Percentiles rank a stretch among this genome's conserved stretches.
Evolutionary conservation across 352 stramenopile genomes (phyloP).

Genomic region (Pilasporangium apinafurcum): DNA sequence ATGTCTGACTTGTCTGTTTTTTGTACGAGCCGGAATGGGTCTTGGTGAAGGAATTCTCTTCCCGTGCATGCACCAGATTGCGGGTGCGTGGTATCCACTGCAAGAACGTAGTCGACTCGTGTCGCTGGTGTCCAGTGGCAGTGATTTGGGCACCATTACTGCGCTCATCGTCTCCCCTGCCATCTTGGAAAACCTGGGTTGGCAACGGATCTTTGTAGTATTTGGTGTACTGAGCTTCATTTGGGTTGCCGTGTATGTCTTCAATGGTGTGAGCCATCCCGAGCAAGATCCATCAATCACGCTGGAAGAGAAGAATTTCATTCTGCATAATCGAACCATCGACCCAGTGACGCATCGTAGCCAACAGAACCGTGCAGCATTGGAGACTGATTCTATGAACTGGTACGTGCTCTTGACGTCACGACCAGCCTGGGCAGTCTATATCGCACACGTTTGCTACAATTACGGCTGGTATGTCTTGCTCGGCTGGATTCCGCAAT

Average conservation of each 20-base stretch:
- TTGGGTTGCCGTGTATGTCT: slow-evolving; percentile 58
- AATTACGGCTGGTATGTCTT: slow-evolving; percentile 89
- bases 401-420: slow-evolving; percentile 63
- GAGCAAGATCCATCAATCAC: slow-evolving; percentile 62
- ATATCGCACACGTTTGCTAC: slow-evolving; percentile 81
- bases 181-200: slow-evolving; percentile 55
- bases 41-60: slow-evolving; percentile 85
- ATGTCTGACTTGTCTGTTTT: slow-evolving; percentile 60
- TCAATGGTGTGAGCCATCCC: slow-evolving; percentile 56
- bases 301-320: slow-evolving; percentile 47
- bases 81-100: slow-evolving; percentile 76
- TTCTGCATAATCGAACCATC: slow-evolving; percentile 54
- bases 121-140: slow-evolving; percentile 67
- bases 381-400: slow-evolving; percentile 50
- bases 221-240: slow-evolving; percentile 74
- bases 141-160: slow-evolving; percentile 76
- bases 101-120: slow-evolving; percentile 79
- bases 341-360: slow-evolving; percentile 32
- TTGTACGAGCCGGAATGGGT: slow-evolving; percentile 74
- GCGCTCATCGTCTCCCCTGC: slow-evolving; percentile 69
- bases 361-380: slow-evolving; percentile 25
- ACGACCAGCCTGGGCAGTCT: slow-evolving; percentile 73
- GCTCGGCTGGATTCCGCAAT: slow-evolving; percentile 84
- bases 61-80: slow-evolving; percentile 85
- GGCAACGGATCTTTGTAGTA: slow-evolving; percentile 69